Conservation (phyloP, 352 stramenopile genomes). For the Phytophthora pinifolia region DNA sequence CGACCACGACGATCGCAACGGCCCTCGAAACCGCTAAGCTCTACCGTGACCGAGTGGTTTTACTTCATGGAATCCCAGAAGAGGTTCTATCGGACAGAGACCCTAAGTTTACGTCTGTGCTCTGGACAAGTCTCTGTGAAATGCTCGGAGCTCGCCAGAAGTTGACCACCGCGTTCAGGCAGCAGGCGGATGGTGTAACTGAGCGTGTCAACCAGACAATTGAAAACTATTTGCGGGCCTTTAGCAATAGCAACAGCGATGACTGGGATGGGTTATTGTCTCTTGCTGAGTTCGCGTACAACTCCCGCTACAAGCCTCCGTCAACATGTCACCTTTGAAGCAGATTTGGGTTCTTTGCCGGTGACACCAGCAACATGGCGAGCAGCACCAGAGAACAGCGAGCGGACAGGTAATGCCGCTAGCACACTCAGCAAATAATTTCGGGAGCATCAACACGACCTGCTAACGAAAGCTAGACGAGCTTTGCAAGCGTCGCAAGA, state of each 20-base stretch:
- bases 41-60: slow-evolving; percentile 11
- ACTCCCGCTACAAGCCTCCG: slow-evolving; percentile 8
- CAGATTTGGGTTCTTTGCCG: slow-evolving; percentile 10
- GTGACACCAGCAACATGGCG: slow-evolving; percentile 4
- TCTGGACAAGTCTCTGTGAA: slow-evolving; percentile 16
- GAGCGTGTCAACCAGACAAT: slow-evolving; percentile 20
- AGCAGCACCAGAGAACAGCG: no score
- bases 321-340: slow-evolving; percentile 20
- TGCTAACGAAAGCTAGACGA: background rate
- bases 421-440: no score
- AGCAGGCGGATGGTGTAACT: slow-evolving; percentile 12
- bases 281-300: slow-evolving; percentile 20
- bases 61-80: slow-evolving; percentile 2
- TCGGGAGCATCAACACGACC: slow-evolving; percentile 2
- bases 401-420: slow-evolving; percentile 9
- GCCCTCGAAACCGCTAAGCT: slow-evolving; percentile 3
- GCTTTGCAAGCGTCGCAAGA: slow-evolving; percentile 1
- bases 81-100: slow-evolving; percentile 20
- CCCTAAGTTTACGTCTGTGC: slow-evolving; percentile 13
- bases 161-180: slow-evolving; percentile 9
- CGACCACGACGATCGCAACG: slow-evolving; percentile 1
- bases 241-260: slow-evolving; percentile 5
- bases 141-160: slow-evolving; percentile 15
- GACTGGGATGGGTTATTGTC: slow-evolving; percentile 10
- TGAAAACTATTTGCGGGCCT: slow-evolving; percentile 13